A percentile compares a stretch with the other conserved stretches of the same genome.
These are phyloP conservation scores for Coffea eugenioides DNA, from an alignment of 257 asterid species.

Conservation along the genomic window DNA sequence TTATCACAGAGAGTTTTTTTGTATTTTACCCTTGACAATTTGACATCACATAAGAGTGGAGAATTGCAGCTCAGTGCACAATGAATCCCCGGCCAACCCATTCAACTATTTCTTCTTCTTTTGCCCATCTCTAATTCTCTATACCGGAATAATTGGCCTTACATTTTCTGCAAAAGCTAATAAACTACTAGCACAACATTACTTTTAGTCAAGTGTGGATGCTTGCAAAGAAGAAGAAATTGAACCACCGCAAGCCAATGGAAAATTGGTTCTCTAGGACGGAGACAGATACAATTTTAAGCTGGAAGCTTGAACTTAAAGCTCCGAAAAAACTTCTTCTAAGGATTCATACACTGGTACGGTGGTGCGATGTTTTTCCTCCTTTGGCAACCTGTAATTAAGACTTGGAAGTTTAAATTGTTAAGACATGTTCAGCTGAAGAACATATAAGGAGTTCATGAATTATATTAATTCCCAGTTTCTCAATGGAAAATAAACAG, in stretches of 20 bases:
- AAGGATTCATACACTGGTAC: slow-evolving; percentile 19
- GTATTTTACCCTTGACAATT: too few relatives aligned
- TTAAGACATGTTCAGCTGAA: too few relatives aligned
- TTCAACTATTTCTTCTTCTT: neutral
- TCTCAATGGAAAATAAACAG: too few relatives aligned
- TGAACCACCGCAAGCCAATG: too few relatives aligned
- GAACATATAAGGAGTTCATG: neutral
- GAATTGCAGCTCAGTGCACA: neutral
- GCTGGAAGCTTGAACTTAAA: neutral
- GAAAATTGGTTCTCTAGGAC: too few relatives aligned
- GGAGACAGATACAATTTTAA: neutral
- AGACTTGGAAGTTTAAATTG: neutral
- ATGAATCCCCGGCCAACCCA: neutral
- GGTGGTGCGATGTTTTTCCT: slow-evolving; percentile 24
- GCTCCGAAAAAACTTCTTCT: neutral
- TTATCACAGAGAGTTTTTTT: too few relatives aligned
- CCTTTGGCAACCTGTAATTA: slow-evolving; percentile 21
- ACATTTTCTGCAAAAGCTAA: neutral
- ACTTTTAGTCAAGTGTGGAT: too few relatives aligned
- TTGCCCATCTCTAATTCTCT: too few relatives aligned
- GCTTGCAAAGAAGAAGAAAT: neutral
- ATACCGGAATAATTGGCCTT: neutral
- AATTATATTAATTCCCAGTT: neutral
- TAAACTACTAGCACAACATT: neutral
- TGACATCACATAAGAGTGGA: neutral